These are phyloP conservation scores for Smittium culicis DNA, from an alignment of 371 early-diverging fungal genomes.

Conservation along the genomic window DNA sequence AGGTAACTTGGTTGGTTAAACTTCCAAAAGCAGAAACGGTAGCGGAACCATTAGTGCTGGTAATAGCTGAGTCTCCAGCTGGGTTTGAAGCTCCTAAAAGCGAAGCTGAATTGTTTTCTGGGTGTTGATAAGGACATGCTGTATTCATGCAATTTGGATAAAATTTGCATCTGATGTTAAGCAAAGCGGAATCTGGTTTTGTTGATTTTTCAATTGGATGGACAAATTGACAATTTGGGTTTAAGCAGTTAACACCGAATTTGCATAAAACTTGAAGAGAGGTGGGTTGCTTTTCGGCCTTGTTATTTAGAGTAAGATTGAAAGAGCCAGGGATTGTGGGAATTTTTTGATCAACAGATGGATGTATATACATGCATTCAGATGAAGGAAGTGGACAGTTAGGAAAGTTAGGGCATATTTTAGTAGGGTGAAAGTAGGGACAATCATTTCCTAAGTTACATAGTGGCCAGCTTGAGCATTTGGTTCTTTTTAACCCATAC, in stretches of 20 bases:
- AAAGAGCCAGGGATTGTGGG: background rate
- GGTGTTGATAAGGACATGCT: background rate
- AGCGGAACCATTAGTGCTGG: background rate
- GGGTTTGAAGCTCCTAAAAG: background rate
- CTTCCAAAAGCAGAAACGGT: background rate
- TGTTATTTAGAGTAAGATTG: background rate
- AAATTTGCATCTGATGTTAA: conserved; percentile 8
- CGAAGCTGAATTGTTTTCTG: background rate
- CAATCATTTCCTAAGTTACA: background rate
- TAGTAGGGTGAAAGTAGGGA: conserved; percentile 6
- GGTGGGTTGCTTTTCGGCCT: background rate
- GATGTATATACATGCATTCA: conserved; percentile 7
- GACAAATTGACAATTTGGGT: background rate
- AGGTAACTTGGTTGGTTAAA: background rate
- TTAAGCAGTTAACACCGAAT: conserved; percentile 4
- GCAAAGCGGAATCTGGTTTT: background rate
- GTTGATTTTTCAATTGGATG: conserved; percentile 1
- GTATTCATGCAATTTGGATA: conserved; percentile 10
- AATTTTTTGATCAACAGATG: background rate
- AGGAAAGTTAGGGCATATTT: conserved; percentile 5
- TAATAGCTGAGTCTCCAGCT: background rate
- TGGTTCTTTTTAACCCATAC: background rate
- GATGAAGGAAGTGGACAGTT: background rate
- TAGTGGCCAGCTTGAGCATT: conserved; percentile 1
- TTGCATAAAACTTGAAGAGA: background rate